Conservation (phyloP, 805 yeast species). For the Candida khao-thaluensis region DNA sequence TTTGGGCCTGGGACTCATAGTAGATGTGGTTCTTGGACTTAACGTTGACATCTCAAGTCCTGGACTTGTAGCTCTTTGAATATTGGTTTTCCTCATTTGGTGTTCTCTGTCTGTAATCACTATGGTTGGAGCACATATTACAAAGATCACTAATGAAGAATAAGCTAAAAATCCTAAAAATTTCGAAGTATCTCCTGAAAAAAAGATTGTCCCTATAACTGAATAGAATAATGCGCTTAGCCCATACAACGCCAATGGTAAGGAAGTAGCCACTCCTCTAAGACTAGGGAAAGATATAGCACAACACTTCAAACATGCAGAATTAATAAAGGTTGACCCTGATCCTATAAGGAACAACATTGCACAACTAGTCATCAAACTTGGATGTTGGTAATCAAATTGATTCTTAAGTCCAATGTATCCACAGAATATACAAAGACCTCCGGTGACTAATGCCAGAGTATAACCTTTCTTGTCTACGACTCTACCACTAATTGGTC, state of each 20-base stretch:
- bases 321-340: slow-evolving; percentile 66
- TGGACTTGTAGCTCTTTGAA: neutral
- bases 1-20: slow-evolving; percentile 6
- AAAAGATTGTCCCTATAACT: slow-evolving; percentile 49
- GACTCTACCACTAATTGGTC: slow-evolving; percentile 65
- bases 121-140: slow-evolving; percentile 49
- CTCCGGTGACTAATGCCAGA: slow-evolving; percentile 51
- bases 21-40: slow-evolving; percentile 3
- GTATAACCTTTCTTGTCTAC: slow-evolving; percentile 66
- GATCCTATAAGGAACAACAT: slow-evolving; percentile 58
- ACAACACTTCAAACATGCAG: slow-evolving; percentile 69
- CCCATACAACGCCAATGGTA: slow-evolving; percentile 75
- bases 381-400: slow-evolving; percentile 40
- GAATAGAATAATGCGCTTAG: slow-evolving; percentile 70
- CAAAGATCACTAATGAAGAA: slow-evolving; percentile 40
- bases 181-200: slow-evolving; percentile 56
- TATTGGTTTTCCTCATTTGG: slow-evolving; percentile 10
- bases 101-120: slow-evolving; percentile 39
- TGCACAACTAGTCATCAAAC: slow-evolving; percentile 41
- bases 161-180: slow-evolving; percentile 49
- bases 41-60: neutral
- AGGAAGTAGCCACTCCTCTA: slow-evolving; percentile 72
- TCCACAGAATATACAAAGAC: slow-evolving; percentile 48
- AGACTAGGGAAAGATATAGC: slow-evolving; percentile 65
- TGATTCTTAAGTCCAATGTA: slow-evolving; percentile 56